Conservation (phyloP, 2,329 filamentous ascomycete species). For the Aspergillus calidoustus region DNA sequence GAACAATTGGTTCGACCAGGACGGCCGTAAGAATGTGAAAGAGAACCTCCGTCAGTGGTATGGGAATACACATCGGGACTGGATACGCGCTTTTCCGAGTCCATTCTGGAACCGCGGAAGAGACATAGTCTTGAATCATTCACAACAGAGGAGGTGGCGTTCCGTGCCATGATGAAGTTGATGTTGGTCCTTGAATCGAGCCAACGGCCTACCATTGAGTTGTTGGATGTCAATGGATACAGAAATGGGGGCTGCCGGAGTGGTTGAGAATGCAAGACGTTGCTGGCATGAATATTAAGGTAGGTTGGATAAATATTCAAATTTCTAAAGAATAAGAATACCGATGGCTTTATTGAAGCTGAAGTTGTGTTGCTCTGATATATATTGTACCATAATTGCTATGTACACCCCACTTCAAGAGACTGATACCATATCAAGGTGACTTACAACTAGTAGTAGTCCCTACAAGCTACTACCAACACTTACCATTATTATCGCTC, state of each 20-base stretch:
- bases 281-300: too few relatives aligned
- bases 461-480: too few relatives aligned
- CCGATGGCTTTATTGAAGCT: too few relatives aligned
- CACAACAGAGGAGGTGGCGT: constrained; percentile 18
- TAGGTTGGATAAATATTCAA: too few relatives aligned
- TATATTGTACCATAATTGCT: too few relatives aligned
- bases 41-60: constrained; percentile 12
- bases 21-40: constrained; percentile 22
- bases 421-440: too few relatives aligned
- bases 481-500: too few relatives aligned
- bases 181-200: constrained; percentile 26
- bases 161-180: constrained; percentile 22
- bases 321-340: too few relatives aligned
- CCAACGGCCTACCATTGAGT: constrained; percentile 23
- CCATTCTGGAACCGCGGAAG: constrained; percentile 15
- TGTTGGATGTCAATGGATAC: constrained; percentile 28
- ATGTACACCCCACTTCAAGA: too few relatives aligned
- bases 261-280: constrained; percentile 18
- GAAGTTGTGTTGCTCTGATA: too few relatives aligned
- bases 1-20: constrained; percentile 27
- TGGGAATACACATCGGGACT: constrained; percentile 1
- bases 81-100: constrained; percentile 15
- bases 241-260: constrained; percentile 24
- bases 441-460: too few relatives aligned
- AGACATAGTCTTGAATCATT: constrained; percentile 8